phyloP scores from a whole-genome alignment of 345 rosid genomes.

The Acer campestre region DNA sequence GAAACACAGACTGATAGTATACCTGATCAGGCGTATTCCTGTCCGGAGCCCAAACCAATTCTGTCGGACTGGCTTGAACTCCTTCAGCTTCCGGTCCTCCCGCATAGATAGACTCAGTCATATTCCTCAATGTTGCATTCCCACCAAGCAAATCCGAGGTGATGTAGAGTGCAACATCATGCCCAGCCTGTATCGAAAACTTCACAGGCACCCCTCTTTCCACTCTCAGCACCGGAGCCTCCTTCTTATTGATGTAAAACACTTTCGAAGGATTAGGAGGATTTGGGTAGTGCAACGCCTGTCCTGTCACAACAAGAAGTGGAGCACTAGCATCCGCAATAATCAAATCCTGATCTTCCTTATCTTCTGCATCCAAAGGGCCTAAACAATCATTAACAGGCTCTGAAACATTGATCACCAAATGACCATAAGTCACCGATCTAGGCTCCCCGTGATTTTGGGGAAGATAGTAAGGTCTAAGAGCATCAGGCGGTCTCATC shows the following conservation, averaged over 20 bases:
- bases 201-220: constrained; percentile 76
- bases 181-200: constrained; percentile 73
- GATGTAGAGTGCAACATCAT: constrained; percentile 70
- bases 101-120: constrained; percentile 72
- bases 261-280: constrained; percentile 69
- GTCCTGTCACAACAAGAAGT: constrained; percentile 50
- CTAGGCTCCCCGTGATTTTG: constrained; percentile 76
- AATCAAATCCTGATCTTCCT: constrained; percentile 73
- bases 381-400: constrained; percentile 57
- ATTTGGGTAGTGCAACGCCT: constrained; percentile 58
- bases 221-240: constrained; percentile 70
- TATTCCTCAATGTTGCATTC: constrained; percentile 81
- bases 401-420: constrained; percentile 51
- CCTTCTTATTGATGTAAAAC: constrained; percentile 70
- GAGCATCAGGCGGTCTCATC: constrained; percentile 80
- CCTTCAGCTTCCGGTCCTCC: constrained; percentile 95
- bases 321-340: constrained; percentile 55
- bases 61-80: constrained; percentile 69
- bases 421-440: constrained; percentile 45
- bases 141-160: constrained; percentile 93
- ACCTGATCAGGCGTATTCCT: constrained; percentile 94
- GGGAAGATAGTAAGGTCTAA: constrained; percentile 82
- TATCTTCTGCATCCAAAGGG: constrained; percentile 66
- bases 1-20: constrained; percentile 79
- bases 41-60: constrained; percentile 82